Percentiles rank a stretch among this genome's conserved stretches.
Evolutionary conservation across 192 early-diverging fungal genomes (phyloP).

Genomic region (Gamsiella multidivaricata): DNA sequence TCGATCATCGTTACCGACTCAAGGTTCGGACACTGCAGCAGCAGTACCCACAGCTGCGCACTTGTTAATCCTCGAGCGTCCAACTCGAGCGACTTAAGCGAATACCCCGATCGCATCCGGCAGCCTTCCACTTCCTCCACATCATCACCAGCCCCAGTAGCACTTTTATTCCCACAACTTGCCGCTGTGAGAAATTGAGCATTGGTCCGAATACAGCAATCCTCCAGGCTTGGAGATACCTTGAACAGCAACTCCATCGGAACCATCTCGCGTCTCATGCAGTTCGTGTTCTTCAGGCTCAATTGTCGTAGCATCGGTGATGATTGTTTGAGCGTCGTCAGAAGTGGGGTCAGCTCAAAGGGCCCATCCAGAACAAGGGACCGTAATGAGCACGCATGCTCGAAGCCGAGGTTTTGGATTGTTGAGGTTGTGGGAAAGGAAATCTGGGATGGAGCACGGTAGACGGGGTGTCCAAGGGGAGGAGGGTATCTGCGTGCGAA

Average conservation of each 20-base stretch:
- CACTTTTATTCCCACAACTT: not conserved
- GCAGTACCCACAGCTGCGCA: not conserved
- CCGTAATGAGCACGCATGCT: not conserved
- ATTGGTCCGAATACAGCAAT: conserved; percentile 7
- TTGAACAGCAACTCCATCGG: not conserved
- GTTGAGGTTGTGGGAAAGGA: conserved; percentile 18
- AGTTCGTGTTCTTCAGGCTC: conserved; percentile 24
- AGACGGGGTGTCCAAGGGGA: conserved; percentile 1
- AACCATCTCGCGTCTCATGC: conserved; percentile 10
- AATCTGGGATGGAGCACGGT: conserved; percentile 6
- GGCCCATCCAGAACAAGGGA: conserved; percentile 17
- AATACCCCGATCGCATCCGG: not conserved
- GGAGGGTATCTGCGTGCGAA: too few relatives aligned
- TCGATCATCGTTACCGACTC: conserved; percentile 14
- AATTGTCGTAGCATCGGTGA: not conserved
- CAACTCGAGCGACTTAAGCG: conserved; percentile 9
- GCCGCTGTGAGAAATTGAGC: conserved; percentile 1
- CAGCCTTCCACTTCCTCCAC: not conserved
- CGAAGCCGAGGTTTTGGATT: conserved; percentile 6
- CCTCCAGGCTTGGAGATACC: conserved; percentile 10
- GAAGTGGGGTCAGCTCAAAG: conserved; percentile 17
- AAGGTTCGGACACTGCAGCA: conserved; percentile 23
- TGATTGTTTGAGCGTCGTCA: not conserved
- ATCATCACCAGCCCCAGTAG: not conserved
- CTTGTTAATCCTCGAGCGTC: conserved; percentile 22